These are phyloP conservation scores for Blastobotrys aristatus DNA, from an alignment of 1,139 yeast species.

Conservation along the genomic window DNA sequence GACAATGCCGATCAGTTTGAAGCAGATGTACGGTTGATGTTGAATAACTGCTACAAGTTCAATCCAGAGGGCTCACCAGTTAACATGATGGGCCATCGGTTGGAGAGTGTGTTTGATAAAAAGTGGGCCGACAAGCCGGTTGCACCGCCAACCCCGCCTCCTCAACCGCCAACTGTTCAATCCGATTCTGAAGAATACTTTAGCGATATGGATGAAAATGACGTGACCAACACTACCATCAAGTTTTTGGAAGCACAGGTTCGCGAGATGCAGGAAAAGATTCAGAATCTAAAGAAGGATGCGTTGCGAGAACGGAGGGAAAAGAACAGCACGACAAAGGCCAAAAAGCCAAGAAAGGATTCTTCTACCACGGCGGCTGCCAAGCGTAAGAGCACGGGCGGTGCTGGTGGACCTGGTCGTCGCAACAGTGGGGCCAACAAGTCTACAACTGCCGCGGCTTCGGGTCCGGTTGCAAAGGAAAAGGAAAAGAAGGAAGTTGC, in stretches of 20 bases:
- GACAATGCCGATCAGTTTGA: conserved; percentile 87
- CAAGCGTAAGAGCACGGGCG: conserved; percentile 22
- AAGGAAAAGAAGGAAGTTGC: background rate
- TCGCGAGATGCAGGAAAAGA: conserved; percentile 76
- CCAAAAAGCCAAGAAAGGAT: conserved; percentile 34
- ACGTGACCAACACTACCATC: conserved; percentile 71
- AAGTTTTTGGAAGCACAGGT: conserved; percentile 83
- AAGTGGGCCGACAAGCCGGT: conserved; percentile 90
- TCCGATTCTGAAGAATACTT: conserved; percentile 51
- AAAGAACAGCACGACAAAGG: conserved; percentile 24
- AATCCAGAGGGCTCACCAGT: conserved; percentile 97
- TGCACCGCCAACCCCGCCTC: conserved; percentile 58
- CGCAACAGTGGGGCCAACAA: conserved; percentile 16
- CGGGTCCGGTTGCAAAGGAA: background rate
- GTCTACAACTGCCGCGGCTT: conserved; percentile 6
- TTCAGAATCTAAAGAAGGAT: conserved; percentile 73
- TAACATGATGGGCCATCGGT: conserved; percentile 87
- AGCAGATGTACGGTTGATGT: conserved; percentile 72
- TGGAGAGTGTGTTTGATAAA: conserved; percentile 79
- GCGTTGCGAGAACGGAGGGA: conserved; percentile 48
- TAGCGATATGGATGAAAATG: conserved; percentile 40
- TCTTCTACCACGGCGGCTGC: conserved; percentile 12
- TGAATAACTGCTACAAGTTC: conserved; percentile 82
- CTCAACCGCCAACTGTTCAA: conserved; percentile 34
- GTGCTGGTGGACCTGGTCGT: conserved; percentile 16